phyloP scores from a whole-genome alignment of 305 asterid species.

The Solanum hybrid region DNA sequence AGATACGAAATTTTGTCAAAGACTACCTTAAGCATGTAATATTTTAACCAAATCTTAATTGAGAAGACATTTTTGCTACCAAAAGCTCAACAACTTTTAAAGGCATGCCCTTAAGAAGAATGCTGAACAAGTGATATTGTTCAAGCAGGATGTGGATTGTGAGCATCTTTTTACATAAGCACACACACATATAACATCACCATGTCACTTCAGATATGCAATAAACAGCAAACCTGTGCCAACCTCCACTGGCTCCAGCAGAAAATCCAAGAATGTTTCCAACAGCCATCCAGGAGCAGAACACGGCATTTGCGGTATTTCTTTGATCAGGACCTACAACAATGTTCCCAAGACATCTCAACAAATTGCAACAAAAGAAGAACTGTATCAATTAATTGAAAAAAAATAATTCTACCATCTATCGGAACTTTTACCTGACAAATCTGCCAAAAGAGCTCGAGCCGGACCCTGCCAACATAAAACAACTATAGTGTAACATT shows the following conservation, averaged over 20 bases:
- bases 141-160: neutral
- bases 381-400: neutral
- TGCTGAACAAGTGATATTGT: neutral
- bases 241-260: slow-evolving; percentile 91
- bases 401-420: neutral
- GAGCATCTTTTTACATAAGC: neutral
- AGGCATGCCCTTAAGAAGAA: neutral
- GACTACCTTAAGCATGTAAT: neutral
- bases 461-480: slow-evolving; percentile 83
- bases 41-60: neutral
- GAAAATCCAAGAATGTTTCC: slow-evolving; percentile 98
- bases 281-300: slow-evolving; percentile 99
- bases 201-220: slow-evolving; percentile 6
- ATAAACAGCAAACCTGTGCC: slow-evolving; percentile 68
- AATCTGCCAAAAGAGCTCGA: slow-evolving; percentile 99
- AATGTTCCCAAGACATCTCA: slow-evolving; percentile 4
- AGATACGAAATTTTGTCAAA: slow-evolving; percentile 8
- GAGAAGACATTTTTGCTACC: neutral
- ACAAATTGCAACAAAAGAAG: neutral
- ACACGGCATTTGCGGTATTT: slow-evolving; percentile 85
- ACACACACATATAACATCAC: slow-evolving; percentile 3
- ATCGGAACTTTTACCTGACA: slow-evolving; percentile 58
- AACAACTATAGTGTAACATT: neutral
- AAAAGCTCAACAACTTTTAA: neutral
- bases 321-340: slow-evolving; percentile 91